A percentile compares a stretch with the other conserved stretches of the same genome.
Conservation (phyloP, 2,329 filamentous ascomycete species). For the Nigrograna mackinnonii region DNA sequence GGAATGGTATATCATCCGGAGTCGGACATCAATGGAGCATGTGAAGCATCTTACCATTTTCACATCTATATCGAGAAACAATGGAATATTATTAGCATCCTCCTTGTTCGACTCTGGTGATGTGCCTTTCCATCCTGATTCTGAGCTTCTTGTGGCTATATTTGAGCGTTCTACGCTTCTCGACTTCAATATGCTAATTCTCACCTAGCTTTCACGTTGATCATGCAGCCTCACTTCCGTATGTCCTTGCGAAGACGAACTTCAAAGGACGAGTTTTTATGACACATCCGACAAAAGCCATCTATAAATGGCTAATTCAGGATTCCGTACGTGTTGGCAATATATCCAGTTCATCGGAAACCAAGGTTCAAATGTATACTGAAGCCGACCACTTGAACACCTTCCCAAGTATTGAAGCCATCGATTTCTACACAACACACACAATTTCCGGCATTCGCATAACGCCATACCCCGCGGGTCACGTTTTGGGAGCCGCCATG, state of each 20-base stretch:
- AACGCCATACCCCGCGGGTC: slow-evolving; percentile 93
- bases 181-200: slow-evolving; percentile 17
- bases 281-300: slow-evolving; percentile 98
- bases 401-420: slow-evolving; percentile 92
- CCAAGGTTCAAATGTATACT: slow-evolving; percentile 76
- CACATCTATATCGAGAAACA: slow-evolving; percentile 35
- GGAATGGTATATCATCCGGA: slow-evolving; percentile 34
- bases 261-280: slow-evolving; percentile 97
- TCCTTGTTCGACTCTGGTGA: slow-evolving; percentile 38
- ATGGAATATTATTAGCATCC: slow-evolving; percentile 44
- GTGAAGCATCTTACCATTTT: slow-evolving; percentile 6
- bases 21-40: slow-evolving; percentile 26
- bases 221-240: slow-evolving; percentile 97
- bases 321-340: slow-evolving; percentile 90
- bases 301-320: slow-evolving; percentile 99
- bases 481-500: slow-evolving; percentile 98
- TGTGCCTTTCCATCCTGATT: slow-evolving; percentile 32
- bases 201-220: slow-evolving; percentile 87
- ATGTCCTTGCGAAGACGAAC: slow-evolving; percentile 96
- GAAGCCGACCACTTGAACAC: slow-evolving; percentile 95
- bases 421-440: slow-evolving; percentile 97
- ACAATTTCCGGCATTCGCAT: slow-evolving; percentile 96
- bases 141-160: background rate
- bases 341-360: slow-evolving; percentile 65
- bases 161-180: background rate